Percentiles rank a stretch among this genome's conserved stretches.
Conservation (phyloP, 495 filamentous ascomycete genomes). For the Niebla homalea region DNA sequence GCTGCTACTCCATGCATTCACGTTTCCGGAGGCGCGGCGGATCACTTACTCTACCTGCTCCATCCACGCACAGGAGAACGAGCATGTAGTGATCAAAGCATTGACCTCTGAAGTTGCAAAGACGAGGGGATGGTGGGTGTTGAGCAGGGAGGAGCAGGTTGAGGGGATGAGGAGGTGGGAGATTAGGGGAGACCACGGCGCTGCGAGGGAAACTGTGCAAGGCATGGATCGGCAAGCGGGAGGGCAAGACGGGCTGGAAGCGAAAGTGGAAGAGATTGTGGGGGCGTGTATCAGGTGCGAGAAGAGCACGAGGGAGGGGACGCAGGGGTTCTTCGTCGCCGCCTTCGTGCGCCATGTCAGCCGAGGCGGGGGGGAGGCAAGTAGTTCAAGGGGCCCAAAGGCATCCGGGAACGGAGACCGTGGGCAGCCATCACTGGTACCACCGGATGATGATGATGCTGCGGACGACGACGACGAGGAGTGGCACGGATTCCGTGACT, state of each 20-base stretch:
- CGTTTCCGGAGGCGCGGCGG: slow-evolving; percentile 60
- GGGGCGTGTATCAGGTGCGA: slow-evolving; percentile 73
- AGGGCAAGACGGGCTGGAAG: too few relatives aligned
- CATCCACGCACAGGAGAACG: slow-evolving; percentile 73
- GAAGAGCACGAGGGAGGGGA: slow-evolving; percentile 65
- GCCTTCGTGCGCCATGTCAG: slow-evolving; percentile 43
- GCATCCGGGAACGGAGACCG: too few relatives aligned
- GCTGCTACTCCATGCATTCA: slow-evolving; percentile 69
- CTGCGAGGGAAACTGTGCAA: background rate
- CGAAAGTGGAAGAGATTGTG: slow-evolving; percentile 33
- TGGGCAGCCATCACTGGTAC: too few relatives aligned
- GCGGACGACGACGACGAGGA: slow-evolving; percentile 19
- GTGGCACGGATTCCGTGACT: slow-evolving; percentile 30
- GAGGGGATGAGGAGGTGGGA: slow-evolving; percentile 57
- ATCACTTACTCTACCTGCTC: slow-evolving; percentile 93
- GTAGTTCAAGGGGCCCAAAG: too few relatives aligned
- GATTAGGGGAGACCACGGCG: slow-evolving; percentile 42
- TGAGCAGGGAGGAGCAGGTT: slow-evolving; percentile 57
- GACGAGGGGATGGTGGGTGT: slow-evolving; percentile 60
- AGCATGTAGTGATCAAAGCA: slow-evolving; percentile 61
- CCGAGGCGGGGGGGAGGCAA: too few relatives aligned
- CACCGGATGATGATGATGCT: too few relatives aligned
- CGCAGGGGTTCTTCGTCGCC: slow-evolving; percentile 61
- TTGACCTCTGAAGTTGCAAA: slow-evolving; percentile 51
- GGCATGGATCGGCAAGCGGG: slow-evolving; percentile 18